Conservation (phyloP, 2,329 filamentous ascomycete species). For the Fonsecaea nubica region DNA sequence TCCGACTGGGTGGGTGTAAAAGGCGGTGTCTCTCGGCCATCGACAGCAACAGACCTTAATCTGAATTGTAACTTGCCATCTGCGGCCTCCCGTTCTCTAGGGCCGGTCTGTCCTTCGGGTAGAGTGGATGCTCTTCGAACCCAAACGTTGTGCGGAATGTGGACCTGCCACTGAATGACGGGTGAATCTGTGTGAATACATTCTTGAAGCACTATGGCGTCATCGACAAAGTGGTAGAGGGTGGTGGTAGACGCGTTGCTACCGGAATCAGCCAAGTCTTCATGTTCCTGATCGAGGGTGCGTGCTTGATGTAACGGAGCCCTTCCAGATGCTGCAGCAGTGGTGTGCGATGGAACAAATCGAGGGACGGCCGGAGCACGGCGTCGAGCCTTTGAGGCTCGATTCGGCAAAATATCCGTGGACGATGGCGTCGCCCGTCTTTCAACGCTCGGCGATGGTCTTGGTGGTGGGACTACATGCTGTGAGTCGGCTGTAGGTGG, state of each 20-base stretch:
- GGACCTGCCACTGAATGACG: conserved; percentile 47
- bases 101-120: conserved; percentile 39
- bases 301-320: conserved; percentile 52
- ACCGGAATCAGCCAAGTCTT: conserved; percentile 39
- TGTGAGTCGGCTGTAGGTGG: neutral
- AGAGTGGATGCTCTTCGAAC: conserved; percentile 23
- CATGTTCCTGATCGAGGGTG: conserved; percentile 61
- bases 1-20: conserved; percentile 5
- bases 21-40: neutral
- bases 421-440: no score
- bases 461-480: neutral
- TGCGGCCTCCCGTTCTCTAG: conserved; percentile 44
- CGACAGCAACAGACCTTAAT: conserved; percentile 65
- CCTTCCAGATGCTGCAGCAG: no score
- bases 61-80: conserved; percentile 69
- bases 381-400: no score
- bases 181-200: conserved; percentile 41
- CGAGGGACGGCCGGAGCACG: no score
- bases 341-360: conserved; percentile 47
- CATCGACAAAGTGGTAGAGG: conserved; percentile 48
- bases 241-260: conserved; percentile 36
- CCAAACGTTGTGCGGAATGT: conserved; percentile 43
- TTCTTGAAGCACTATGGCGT: conserved; percentile 44
- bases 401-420: no score
- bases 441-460: no score